These are phyloP conservation scores for Leucaena leucocephala DNA, from an alignment of 306 rosid genomes.

Conservation along the genomic window DNA sequence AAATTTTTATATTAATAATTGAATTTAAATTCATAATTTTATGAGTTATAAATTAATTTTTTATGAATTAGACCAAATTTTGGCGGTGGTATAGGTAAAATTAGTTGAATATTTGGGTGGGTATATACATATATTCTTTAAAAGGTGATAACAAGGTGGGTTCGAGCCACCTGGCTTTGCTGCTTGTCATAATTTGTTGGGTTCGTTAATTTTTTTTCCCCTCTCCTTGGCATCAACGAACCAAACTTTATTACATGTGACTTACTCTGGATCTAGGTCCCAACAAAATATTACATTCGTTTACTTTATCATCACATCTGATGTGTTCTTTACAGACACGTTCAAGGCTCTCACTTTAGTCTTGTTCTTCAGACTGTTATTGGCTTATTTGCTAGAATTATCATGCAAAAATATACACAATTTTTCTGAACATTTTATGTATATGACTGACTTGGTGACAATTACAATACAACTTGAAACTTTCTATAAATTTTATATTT, in stretches of 20 bases:
- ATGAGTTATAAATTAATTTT: too few species aligned
- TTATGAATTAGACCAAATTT: too few species aligned
- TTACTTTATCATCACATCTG: too few species aligned
- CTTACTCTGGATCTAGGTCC: slow-evolving; percentile 44
- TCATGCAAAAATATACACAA: background rate
- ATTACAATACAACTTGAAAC: too few species aligned
- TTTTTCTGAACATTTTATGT: too few species aligned
- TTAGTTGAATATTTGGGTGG: slow-evolving; percentile 27
- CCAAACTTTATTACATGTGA: slow-evolving; percentile 35
- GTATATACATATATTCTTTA: slow-evolving; percentile 20
- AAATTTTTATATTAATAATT: too few species aligned
- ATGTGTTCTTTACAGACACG: background rate
- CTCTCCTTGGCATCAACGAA: slow-evolving; percentile 15
- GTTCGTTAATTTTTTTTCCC: slow-evolving; percentile 25
- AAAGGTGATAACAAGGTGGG: slow-evolving; percentile 37
- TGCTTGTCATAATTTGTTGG: slow-evolving; percentile 30
- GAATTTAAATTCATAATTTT: too few species aligned
- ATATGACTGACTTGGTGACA: too few species aligned
- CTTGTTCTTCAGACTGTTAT: background rate
- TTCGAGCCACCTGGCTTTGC: slow-evolving; percentile 34
- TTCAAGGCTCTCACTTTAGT: background rate
- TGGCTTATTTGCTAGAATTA: too few species aligned
- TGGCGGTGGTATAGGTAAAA: too few species aligned
- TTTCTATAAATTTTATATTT: too few species aligned
- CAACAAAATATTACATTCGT: slow-evolving; percentile 35